Evolutionary conservation across 257 asterid species (phyloP).

Genomic region (Paulownia fortunei): DNA sequence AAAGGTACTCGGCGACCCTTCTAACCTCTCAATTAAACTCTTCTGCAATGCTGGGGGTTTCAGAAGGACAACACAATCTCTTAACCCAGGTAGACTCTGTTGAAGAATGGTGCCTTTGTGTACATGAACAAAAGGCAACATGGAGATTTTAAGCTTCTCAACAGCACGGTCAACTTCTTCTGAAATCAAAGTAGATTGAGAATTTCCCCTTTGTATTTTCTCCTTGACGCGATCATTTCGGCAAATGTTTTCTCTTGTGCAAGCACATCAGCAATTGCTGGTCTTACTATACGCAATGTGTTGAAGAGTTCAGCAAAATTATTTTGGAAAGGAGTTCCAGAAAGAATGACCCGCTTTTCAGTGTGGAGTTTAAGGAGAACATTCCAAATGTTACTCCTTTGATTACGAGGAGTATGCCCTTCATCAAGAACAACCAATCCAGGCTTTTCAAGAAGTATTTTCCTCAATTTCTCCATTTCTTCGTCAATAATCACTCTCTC

Average conservation of each 20-base stretch:
- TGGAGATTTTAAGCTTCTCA: slow-evolving; percentile 44
- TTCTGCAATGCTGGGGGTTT: slow-evolving; percentile 54
- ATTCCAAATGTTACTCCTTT: slow-evolving; percentile 57
- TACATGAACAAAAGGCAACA: slow-evolving; percentile 64
- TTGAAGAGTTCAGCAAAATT: slow-evolving; percentile 64
- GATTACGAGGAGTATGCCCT: slow-evolving; percentile 71
- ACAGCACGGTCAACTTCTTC: slow-evolving; percentile 32
- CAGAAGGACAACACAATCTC: slow-evolving; percentile 53
- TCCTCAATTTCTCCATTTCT: slow-evolving; percentile 26
- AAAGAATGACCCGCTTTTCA: slow-evolving; percentile 56
- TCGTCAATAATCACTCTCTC: background rate
- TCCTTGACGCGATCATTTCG: slow-evolving; percentile 34
- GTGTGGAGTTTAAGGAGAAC: slow-evolving; percentile 48
- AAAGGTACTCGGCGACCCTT: slow-evolving; percentile 24
- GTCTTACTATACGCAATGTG: slow-evolving; percentile 55
- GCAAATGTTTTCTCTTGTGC: slow-evolving; percentile 36
- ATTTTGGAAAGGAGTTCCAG: slow-evolving; percentile 82
- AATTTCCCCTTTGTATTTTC: background rate
- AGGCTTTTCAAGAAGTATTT: slow-evolving; percentile 56
- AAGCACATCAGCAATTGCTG: slow-evolving; percentile 48
- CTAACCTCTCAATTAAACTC: slow-evolving; percentile 44
- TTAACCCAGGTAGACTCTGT: slow-evolving; percentile 60
- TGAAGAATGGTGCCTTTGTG: slow-evolving; percentile 63
- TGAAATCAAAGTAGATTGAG: slow-evolving; percentile 12
- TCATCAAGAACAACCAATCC: slow-evolving; percentile 65